Evolutionary conservation across 2,329 filamentous ascomycete species (phyloP).

Genomic region (Monilinia fructigena): DNA sequence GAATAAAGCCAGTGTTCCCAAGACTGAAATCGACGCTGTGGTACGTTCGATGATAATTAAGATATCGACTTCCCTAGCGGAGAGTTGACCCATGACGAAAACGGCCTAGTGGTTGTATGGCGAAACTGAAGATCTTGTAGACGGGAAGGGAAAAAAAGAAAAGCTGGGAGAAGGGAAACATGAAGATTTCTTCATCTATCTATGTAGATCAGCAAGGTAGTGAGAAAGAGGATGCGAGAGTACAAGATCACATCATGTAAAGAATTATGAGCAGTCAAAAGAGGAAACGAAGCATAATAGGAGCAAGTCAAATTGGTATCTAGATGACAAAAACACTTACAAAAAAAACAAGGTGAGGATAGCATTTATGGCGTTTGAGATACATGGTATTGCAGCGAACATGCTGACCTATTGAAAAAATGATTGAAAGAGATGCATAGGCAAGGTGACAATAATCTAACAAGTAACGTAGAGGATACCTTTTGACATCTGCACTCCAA

Average conservation of each 20-base stretch:
- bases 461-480: not conserved
- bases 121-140: constrained; percentile 4
- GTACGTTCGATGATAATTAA: constrained; percentile 65
- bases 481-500: not conserved
- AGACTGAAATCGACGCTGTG: constrained; percentile 67
- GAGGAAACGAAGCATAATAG: not conserved
- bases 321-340: not conserved
- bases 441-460: not conserved
- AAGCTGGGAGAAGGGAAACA: not conserved
- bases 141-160: not conserved
- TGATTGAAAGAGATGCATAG: not conserved
- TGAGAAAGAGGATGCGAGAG: not conserved
- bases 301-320: not conserved
- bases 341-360: not conserved
- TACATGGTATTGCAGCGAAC: not conserved
- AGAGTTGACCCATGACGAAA: constrained; percentile 26
- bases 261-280: not conserved
- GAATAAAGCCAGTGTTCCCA: constrained; percentile 70
- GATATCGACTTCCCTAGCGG: constrained; percentile 46
- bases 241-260: not conserved
- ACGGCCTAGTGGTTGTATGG: constrained; percentile 2
- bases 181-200: constrained; percentile 16
- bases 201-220: constrained; percentile 2
- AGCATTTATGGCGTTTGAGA: not conserved
- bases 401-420: constrained; percentile 2